Evolutionary conservation across 169 alveolate species (phyloP).

Genomic region (Plasmodium chabaudi): DNA sequence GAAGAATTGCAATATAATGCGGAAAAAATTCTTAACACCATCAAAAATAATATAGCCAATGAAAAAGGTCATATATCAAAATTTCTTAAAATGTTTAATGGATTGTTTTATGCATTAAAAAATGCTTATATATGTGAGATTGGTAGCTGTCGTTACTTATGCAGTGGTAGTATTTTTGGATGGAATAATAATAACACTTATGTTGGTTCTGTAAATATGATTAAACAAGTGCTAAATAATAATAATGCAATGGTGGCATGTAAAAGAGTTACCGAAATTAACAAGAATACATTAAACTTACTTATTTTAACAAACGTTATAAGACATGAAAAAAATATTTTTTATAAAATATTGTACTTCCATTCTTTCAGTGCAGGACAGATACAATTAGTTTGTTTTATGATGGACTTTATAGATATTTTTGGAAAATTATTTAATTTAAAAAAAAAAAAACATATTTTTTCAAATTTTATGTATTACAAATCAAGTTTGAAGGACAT

Average conservation of each 20-base stretch:
- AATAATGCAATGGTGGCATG: background rate
- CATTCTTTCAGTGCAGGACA: constrained; percentile 76
- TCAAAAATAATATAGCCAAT: constrained; percentile 2
- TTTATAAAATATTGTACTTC: constrained; percentile 62
- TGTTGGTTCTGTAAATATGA: too few species aligned
- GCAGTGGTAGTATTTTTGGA: too few species aligned
- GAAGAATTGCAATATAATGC: constrained; percentile 9
- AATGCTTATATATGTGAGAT: background rate
- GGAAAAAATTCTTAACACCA: background rate
- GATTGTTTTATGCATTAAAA: background rate
- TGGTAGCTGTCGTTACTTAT: too few species aligned
- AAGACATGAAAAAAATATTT: constrained; percentile 40
- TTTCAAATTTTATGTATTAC: constrained; percentile 44
- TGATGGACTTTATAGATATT: constrained; percentile 34
- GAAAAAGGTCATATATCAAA: background rate
- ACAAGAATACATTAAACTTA: constrained; percentile 19
- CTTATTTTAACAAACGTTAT: constrained; percentile 22
- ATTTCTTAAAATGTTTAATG: too few species aligned
- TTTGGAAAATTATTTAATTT: constrained; percentile 35
- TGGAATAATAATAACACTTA: too few species aligned
- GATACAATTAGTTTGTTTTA: constrained; percentile 48
- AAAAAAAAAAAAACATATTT: constrained; percentile 35
- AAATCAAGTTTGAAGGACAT: constrained; percentile 19
- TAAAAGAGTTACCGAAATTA: background rate
- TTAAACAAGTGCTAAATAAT: background rate